A percentile compares a stretch with the other conserved stretches of the same genome.
Evolutionary conservation across 169 alveolate species (phyloP).

Genomic region (Eimeria brunetti): DNA sequence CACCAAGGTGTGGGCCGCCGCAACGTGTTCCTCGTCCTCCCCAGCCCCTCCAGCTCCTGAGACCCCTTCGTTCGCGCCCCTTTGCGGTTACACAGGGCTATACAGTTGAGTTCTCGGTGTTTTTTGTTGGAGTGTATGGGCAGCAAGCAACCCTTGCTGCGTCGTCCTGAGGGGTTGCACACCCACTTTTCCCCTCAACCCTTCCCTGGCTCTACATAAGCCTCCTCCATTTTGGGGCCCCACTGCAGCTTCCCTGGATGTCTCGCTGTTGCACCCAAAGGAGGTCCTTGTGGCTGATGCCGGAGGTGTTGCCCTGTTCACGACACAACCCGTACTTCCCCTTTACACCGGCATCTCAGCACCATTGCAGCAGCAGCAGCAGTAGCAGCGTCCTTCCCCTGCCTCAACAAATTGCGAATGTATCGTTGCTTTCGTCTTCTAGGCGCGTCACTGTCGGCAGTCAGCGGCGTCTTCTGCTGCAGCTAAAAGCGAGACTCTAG

Average conservation of each 20-base stretch:
- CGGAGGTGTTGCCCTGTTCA: slow-evolving; percentile 5
- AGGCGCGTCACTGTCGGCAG: neutral
- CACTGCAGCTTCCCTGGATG: neutral
- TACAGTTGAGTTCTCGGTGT: slow-evolving; percentile 16
- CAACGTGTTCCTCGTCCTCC: slow-evolving; percentile 24
- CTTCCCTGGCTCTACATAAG: slow-evolving; percentile 2
- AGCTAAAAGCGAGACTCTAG: neutral
- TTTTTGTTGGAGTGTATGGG: slow-evolving; percentile 45
- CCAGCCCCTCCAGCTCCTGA: slow-evolving; percentile 45
- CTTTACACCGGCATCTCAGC: neutral
- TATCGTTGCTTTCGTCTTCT: neutral
- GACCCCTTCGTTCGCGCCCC: slow-evolving; percentile 12
- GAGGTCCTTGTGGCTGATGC: neutral
- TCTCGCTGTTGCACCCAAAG: neutral
- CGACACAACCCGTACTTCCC: neutral
- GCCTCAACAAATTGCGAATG: neutral
- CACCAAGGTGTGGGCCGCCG: slow-evolving; percentile 21
- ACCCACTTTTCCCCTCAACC: neutral
- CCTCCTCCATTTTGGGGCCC: neutral
- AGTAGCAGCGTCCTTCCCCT: neutral
- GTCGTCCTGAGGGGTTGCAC: neutral
- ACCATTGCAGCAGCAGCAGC: neutral
- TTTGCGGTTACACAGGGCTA: neutral
- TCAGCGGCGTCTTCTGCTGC: neutral
- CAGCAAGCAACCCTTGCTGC: slow-evolving; percentile 16